A percentile compares a stretch with the other conserved stretches of the same genome.
These are phyloP conservation scores for Pseudocercospora pini-densiflorae DNA, from an alignment of 2,329 filamentous ascomycete species.

Conservation along the genomic window DNA sequence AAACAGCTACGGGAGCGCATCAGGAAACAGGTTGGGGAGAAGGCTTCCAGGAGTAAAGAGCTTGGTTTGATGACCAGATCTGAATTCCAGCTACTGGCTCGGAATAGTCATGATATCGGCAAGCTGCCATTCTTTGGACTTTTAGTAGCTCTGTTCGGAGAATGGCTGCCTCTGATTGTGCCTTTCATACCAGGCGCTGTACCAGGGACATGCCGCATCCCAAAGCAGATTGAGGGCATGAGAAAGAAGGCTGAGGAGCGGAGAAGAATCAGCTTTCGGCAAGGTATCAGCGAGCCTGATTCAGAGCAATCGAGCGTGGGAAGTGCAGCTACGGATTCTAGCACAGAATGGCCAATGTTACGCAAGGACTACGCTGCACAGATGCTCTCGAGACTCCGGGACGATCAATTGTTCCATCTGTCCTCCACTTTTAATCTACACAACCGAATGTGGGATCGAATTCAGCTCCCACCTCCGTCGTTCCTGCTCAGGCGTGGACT, in stretches of 20 bases:
- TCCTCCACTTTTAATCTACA: conserved; percentile 46
- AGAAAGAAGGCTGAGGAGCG: conserved; percentile 59
- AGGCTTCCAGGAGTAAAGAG: neutral
- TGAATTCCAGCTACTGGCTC: conserved; percentile 70
- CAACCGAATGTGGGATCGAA: conserved; percentile 47
- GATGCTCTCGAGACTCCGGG: conserved; percentile 36
- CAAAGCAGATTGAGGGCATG: conserved; percentile 69
- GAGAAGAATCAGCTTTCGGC: conserved; percentile 55
- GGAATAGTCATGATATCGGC: conserved; percentile 73
- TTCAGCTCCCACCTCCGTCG: conserved; percentile 54
- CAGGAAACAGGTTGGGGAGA: conserved; percentile 14
- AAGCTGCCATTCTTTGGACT: conserved; percentile 79
- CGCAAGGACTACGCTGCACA: conserved; percentile 19
- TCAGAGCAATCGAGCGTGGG: conserved; percentile 55
- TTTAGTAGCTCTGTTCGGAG: conserved; percentile 77
- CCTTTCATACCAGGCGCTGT: conserved; percentile 72
- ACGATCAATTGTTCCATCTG: conserved; percentile 48
- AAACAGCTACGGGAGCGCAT: conserved; percentile 55
- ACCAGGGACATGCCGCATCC: conserved; percentile 82
- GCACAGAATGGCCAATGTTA: conserved; percentile 49
- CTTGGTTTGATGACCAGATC: conserved; percentile 59
- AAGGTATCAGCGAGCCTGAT: conserved; percentile 72
- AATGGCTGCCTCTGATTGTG: conserved; percentile 83
- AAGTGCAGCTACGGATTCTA: conserved; percentile 50
- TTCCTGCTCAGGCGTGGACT: conserved; percentile 61